Evolutionary conservation across 345 rosid genomes (phyloP).

Genomic region (Rhodamnia rubescens): DNA sequence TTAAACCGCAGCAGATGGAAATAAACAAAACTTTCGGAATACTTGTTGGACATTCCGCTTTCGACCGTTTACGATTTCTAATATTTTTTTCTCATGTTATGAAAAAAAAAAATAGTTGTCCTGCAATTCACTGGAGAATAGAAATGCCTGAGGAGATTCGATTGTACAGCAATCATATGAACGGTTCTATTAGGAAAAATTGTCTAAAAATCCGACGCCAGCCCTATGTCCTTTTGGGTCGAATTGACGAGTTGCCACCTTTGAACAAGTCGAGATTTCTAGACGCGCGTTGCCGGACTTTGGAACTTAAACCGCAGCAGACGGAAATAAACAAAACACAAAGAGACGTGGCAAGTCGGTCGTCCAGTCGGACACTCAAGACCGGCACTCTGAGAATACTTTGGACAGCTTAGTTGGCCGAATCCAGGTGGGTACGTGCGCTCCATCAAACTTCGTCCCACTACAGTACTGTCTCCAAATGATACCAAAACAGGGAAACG

Average conservation of each 20-base stretch:
- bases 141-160: too few species aligned
- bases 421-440: not conserved
- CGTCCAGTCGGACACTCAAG: not conserved
- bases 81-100: too few species aligned
- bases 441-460: not conserved
- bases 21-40: too few species aligned
- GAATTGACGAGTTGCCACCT: not conserved
- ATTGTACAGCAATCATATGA: too few species aligned
- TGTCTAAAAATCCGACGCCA: not conserved
- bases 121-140: too few species aligned
- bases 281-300: not conserved
- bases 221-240: not conserved
- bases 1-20: not conserved
- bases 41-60: too few species aligned
- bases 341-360: not conserved
- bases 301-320: not conserved
- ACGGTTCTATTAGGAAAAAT: too few species aligned
- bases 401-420: not conserved
- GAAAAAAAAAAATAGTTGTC: too few species aligned
- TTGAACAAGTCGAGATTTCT: not conserved
- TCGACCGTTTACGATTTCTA: too few species aligned
- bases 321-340: not conserved
- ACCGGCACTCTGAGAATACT: not conserved
- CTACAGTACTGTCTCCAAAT: not conserved
- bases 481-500: not conserved